A percentile compares a stretch with the other conserved stretches of the same genome.
phyloP scores from a whole-genome alignment of 2,329 filamentous ascomycete genomes.

The Aspergillus ochraceus region DNA sequence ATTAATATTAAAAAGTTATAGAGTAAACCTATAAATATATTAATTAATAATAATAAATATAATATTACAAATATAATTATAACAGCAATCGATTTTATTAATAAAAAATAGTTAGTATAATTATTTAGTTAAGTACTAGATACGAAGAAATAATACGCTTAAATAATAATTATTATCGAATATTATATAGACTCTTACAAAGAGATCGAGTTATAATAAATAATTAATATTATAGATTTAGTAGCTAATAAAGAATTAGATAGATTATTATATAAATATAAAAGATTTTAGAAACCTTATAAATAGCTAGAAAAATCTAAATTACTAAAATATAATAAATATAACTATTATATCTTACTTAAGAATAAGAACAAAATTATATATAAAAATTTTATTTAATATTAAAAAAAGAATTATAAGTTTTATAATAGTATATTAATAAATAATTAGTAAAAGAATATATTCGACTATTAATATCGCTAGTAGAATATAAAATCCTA shows the following conservation, averaged over 20 bases:
- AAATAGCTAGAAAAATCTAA: neutral
- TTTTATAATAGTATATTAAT: neutral
- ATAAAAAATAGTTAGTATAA: neutral
- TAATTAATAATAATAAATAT: neutral
- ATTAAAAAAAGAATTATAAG: too few relatives aligned
- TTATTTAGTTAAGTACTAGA: neutral
- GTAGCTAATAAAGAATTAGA: neutral
- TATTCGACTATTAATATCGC: neutral
- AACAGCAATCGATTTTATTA: neutral
- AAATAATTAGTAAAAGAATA: neutral
- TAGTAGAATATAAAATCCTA: slow-evolving; percentile 1
- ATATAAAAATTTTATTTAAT: neutral
- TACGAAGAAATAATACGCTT: neutral
- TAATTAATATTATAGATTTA: neutral
- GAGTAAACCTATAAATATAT: too few relatives aligned
- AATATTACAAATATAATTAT: neutral
- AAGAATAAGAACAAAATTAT: neutral
- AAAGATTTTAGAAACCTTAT: neutral
- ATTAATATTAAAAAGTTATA: neutral
- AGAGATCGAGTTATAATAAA: too few relatives aligned
- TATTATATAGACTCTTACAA: neutral
- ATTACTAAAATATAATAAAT: neutral
- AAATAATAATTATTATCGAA: neutral
- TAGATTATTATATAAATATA: neutral
- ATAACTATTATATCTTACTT: neutral